These are phyloP conservation scores for Mucuna pruriens DNA, from an alignment of 306 rosid genomes.

Conservation along the genomic window DNA sequence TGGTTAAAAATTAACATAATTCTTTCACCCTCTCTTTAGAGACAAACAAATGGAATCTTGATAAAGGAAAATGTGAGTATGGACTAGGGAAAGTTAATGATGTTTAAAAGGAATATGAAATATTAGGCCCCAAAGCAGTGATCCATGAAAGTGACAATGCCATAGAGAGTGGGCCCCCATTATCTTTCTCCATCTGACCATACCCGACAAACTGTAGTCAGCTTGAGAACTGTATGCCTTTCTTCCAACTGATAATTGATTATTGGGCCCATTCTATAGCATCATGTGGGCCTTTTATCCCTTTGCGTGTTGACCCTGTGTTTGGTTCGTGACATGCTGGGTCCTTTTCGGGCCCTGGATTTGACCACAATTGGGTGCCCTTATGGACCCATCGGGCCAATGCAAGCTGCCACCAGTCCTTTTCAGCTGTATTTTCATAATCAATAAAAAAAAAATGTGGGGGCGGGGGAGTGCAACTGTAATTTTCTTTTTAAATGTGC, in stretches of 20 bases:
- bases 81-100: neutral
- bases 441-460: neutral
- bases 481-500: too few species aligned
- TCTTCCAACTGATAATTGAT: constrained; percentile 35
- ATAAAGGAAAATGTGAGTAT: neutral
- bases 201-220: constrained; percentile 40
- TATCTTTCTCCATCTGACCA: constrained; percentile 30
- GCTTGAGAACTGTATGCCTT: constrained; percentile 37
- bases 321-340: constrained; percentile 31
- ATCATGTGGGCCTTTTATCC: constrained; percentile 18
- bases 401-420: neutral
- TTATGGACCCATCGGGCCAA: constrained; percentile 43
- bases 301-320: constrained; percentile 6
- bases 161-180: constrained; percentile 19
- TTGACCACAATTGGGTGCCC: neutral
- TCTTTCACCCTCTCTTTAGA: neutral
- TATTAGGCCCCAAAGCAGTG: neutral
- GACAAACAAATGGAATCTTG: constrained; percentile 17
- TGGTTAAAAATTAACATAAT: too few species aligned
- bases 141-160: constrained; percentile 19
- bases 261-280: constrained; percentile 32
- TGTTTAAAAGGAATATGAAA: neutral
- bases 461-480: too few species aligned
- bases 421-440: neutral
- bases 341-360: constrained; percentile 39